phyloP scores from a whole-genome alignment of 2,329 filamentous ascomycete genomes.

The Botrytis medusae region DNA sequence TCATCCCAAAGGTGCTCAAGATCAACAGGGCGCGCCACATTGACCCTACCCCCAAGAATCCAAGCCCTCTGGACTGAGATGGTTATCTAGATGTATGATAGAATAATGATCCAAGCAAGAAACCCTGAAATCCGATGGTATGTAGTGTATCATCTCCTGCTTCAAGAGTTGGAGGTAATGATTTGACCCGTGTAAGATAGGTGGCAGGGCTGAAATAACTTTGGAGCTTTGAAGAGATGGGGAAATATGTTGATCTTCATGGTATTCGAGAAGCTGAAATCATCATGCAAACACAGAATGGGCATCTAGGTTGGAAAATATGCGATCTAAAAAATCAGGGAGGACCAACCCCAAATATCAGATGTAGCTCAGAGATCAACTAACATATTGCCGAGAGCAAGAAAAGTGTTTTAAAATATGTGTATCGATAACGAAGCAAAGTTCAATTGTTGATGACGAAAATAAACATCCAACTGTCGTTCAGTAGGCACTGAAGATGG shows the following conservation, averaged over 20 bases:
- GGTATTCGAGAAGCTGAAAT: background rate
- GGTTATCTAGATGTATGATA: constrained; percentile 4
- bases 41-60: background rate
- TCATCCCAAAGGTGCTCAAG: background rate
- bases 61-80: background rate
- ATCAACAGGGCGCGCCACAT: constrained; percentile 3
- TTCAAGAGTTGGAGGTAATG: background rate
- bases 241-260: background rate
- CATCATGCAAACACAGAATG: background rate
- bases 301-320: background rate
- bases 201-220: background rate
- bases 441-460: background rate
- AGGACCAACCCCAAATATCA: background rate
- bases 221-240: too few relatives aligned
- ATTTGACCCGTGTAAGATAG: background rate
- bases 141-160: background rate
- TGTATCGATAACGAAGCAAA: background rate
- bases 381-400: background rate
- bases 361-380: background rate
- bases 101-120: background rate
- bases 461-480: background rate
- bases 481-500: background rate
- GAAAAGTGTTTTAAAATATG: background rate
- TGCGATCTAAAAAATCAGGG: background rate
- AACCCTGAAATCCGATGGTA: background rate